Evolutionary conservation across 768 basidiomycete species (phyloP).

Genomic region (Mycena venus): DNA sequence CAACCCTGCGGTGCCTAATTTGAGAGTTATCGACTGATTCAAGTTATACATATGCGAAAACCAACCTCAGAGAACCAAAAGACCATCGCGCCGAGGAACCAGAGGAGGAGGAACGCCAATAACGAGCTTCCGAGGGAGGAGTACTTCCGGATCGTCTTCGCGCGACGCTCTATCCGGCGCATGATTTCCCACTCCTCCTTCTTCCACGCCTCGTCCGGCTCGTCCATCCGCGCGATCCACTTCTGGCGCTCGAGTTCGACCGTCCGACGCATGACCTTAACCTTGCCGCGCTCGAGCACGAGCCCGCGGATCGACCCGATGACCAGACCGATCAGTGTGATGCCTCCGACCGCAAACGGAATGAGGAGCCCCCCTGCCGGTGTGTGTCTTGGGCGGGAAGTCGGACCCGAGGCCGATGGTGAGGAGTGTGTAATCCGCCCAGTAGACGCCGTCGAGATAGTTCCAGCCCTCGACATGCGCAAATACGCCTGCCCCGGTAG

Average conservation of each 20-base stretch:
- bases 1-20: conserved; percentile 43
- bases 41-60: background rate
- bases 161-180: conserved; percentile 45
- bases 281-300: conserved; percentile 52
- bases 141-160: conserved; percentile 44
- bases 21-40: background rate
- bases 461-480: conserved; percentile 50
- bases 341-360: conserved; percentile 54
- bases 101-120: conserved; percentile 44
- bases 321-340: conserved; percentile 53
- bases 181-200: conserved; percentile 55
- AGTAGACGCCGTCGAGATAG: conserved; percentile 56
- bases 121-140: conserved; percentile 44
- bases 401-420: conserved; percentile 57
- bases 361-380: conserved; percentile 49
- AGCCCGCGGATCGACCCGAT: conserved; percentile 53
- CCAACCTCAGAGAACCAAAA: conserved; percentile 52
- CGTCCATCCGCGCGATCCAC: conserved; percentile 35
- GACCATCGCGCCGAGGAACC: conserved; percentile 53
- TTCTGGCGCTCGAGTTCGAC: conserved; percentile 49
- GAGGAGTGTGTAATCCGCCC: conserved; percentile 58
- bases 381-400: conserved; percentile 47
- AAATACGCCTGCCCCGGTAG: conserved; percentile 54
- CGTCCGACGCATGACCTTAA: conserved; percentile 48
- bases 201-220: conserved; percentile 43